Evolutionary conservation across 225 moss, liverwort and hornwort genomes (phyloP).

Genomic region (Marchantia paleacea): DNA sequence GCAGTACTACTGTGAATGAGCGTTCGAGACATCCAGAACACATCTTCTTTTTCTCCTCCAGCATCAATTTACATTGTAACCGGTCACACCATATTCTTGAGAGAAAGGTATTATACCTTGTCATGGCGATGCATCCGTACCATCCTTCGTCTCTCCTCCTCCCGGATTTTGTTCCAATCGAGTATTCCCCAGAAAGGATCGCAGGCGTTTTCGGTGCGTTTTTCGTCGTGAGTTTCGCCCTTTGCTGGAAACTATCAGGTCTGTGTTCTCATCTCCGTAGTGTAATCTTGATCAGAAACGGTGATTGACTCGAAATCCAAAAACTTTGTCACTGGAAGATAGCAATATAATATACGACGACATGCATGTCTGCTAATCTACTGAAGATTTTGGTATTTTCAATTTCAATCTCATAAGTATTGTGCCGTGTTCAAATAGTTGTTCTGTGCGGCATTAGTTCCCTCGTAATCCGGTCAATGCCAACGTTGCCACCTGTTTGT

Average conservation of each 20-base stretch:
- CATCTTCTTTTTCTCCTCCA: no score
- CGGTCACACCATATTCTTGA: no score
- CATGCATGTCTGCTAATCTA: neutral
- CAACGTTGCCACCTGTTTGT: neutral
- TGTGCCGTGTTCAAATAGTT: neutral
- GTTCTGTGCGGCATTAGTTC: neutral
- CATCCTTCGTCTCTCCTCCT: slow-evolving; percentile 53
- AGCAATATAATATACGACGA: no score
- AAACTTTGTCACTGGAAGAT: neutral
- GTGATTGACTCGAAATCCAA: neutral
- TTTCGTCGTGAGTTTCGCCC: slow-evolving; percentile 41
- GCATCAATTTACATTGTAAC: no score
- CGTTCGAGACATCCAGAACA: no score
- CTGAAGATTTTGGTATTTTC: neutral
- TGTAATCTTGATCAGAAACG: neutral
- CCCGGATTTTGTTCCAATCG: slow-evolving; percentile 55
- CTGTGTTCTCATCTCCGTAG: neutral
- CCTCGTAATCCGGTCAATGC: neutral
- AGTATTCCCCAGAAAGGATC: slow-evolving; percentile 48
- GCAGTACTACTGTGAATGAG: no score
- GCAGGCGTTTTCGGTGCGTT: slow-evolving; percentile 42
- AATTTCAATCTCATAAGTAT: neutral
- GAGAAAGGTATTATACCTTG: no score
- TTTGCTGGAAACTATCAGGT: slow-evolving; percentile 27
- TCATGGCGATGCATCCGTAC: slow-evolving; percentile 53